Evolutionary conservation across 2,329 filamentous ascomycete species (phyloP).

Genomic region (Fusarium multiceps): DNA sequence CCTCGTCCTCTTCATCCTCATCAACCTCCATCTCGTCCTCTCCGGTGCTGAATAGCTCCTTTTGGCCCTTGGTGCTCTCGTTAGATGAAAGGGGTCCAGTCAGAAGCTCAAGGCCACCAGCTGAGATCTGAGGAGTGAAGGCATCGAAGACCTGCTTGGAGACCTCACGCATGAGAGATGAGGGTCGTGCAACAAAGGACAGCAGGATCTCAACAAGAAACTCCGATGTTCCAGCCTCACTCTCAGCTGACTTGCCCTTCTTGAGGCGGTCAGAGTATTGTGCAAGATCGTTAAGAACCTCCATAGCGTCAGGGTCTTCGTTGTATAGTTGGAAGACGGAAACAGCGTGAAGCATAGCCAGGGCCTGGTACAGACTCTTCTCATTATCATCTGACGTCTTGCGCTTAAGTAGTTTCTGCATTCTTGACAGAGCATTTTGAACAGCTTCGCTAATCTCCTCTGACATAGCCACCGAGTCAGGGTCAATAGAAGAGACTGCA

Average conservation of each 20-base stretch:
- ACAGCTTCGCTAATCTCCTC: constrained; percentile 65
- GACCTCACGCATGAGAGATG: constrained; percentile 84
- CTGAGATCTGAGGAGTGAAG: constrained; percentile 80
- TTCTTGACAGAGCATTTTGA: constrained; percentile 62
- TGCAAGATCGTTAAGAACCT: constrained; percentile 83
- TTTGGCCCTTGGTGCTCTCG: constrained; percentile 85
- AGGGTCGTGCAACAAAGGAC: constrained; percentile 88
- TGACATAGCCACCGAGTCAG: constrained; percentile 65
- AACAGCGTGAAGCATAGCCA: constrained; percentile 85
- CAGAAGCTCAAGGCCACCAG: constrained; percentile 74
- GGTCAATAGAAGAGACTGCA: constrained; percentile 65
- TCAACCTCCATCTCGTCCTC: constrained; percentile 69
- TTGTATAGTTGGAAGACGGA: constrained; percentile 91
- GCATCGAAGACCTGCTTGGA: constrained; percentile 88
- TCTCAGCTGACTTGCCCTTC: constrained; percentile 56
- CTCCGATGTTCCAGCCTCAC: constrained; percentile 71
- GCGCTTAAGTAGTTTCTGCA: constrained; percentile 64
- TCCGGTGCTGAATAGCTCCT: constrained; percentile 82
- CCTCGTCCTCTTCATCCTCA: constrained; percentile 55
- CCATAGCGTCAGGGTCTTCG: constrained; percentile 85
- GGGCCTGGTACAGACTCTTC: constrained; percentile 65
- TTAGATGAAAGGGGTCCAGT: constrained; percentile 78
- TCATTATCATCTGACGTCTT: constrained; percentile 51
- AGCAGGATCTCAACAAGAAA: constrained; percentile 88
- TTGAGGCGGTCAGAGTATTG: constrained; percentile 77